These are phyloP conservation scores for Gaertneriomyces semiglobifer DNA, from an alignment of 192 early-diverging fungal species.

Conservation along the genomic window DNA sequence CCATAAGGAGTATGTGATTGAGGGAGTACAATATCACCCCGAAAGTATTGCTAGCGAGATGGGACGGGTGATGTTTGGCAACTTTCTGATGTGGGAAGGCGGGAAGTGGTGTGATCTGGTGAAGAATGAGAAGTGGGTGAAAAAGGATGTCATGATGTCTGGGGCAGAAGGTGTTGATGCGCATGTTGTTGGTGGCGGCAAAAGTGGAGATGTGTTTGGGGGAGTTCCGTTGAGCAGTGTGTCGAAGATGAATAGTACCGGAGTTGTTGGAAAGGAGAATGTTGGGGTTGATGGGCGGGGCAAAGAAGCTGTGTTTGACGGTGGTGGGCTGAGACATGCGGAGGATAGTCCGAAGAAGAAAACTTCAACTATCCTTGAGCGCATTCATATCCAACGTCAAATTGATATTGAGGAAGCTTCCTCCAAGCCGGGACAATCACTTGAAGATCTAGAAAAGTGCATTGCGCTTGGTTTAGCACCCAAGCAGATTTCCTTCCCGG, in stretches of 20 bases:
- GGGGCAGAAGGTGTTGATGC: background rate
- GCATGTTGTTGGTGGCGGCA: background rate
- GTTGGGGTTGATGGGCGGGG: conserved; percentile 6
- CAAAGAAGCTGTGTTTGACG: background rate
- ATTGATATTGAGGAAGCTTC: conserved; percentile 72
- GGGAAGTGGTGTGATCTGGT: conserved; percentile 75
- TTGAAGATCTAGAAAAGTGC: conserved; percentile 63
- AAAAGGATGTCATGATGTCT: conserved; percentile 6
- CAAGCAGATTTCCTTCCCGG: conserved; percentile 71
- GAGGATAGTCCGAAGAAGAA: background rate
- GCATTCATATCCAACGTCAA: conserved; percentile 76
- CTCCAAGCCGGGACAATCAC: conserved; percentile 67
- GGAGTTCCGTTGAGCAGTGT: conserved; percentile 44
- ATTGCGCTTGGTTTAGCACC: conserved; percentile 73
- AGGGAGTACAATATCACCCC: conserved; percentile 98
- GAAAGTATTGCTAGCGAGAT: conserved; percentile 95
- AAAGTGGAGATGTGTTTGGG: conserved; percentile 3
- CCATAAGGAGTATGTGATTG: conserved; percentile 82
- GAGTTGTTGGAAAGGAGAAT: conserved; percentile 14
- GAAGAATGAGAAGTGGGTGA: conserved; percentile 20
- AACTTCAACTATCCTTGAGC: conserved; percentile 64
- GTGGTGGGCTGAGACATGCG: conserved; percentile 3
- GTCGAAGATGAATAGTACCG: conserved; percentile 55
- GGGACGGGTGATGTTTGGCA: conserved; percentile 80
- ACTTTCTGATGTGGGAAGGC: conserved; percentile 84